Evolutionary conservation across 371 early-diverging fungal species (phyloP).

Genomic region (Umbelopsis sp.): DNA sequence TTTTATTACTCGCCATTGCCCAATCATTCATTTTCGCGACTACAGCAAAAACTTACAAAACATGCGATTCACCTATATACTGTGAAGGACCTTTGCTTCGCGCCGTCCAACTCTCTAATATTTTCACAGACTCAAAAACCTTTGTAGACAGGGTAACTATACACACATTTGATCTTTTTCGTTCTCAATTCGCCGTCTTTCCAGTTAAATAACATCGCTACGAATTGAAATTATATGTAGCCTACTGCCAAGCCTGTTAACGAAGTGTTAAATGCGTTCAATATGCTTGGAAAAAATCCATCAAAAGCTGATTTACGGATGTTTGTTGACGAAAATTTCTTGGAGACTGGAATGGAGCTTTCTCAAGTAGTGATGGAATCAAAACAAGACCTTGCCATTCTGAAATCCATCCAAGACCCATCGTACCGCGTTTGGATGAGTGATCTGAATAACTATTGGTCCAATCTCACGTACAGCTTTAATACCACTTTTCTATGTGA

Average conservation of each 20-base stretch:
- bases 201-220: background rate
- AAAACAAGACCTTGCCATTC: slow-evolving; percentile 43
- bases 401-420: slow-evolving; percentile 50
- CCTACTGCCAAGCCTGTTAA: slow-evolving; percentile 62
- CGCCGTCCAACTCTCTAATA: slow-evolving; percentile 59
- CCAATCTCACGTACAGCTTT: slow-evolving; percentile 56
- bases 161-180: background rate
- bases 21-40: background rate
- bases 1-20: background rate
- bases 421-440: slow-evolving; percentile 57
- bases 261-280: slow-evolving; percentile 59
- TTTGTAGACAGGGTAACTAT: slow-evolving; percentile 63
- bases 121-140: slow-evolving; percentile 75
- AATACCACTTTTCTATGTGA: slow-evolving; percentile 55
- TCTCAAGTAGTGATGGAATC: slow-evolving; percentile 7
- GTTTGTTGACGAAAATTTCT: slow-evolving; percentile 70
- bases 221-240: slow-evolving; percentile 25
- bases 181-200: background rate
- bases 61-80: slow-evolving; percentile 71
- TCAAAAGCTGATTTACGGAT: slow-evolving; percentile 46
- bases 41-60: background rate
- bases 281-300: slow-evolving; percentile 43
- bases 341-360: slow-evolving; percentile 51
- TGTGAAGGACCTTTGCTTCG: slow-evolving; percentile 69
- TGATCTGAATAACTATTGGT: slow-evolving; percentile 63